Conservation (phyloP, 2,329 filamentous ascomycete species). For the Clarireedia sp. region DNA sequence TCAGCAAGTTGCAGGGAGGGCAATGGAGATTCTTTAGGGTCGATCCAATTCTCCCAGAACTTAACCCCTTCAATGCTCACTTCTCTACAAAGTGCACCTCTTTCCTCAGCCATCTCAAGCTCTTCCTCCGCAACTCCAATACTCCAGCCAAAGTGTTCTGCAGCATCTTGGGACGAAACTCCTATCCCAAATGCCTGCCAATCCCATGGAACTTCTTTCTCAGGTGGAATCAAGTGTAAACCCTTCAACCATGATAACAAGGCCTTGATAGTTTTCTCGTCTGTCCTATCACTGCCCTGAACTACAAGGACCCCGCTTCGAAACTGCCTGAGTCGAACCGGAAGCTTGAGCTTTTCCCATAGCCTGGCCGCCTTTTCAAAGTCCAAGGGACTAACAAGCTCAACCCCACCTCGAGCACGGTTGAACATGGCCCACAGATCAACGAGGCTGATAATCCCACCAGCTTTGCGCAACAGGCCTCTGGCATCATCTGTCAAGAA, state of each 20-base stretch:
- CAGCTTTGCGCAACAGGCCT: constrained; percentile 69
- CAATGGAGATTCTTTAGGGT: constrained; percentile 2
- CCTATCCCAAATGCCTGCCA: constrained; percentile 73
- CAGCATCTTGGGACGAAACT: constrained; percentile 81
- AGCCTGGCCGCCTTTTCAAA: constrained; percentile 83
- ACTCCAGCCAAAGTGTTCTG: constrained; percentile 91
- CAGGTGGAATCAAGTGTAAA: constrained; percentile 57
- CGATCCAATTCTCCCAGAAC: constrained; percentile 77
- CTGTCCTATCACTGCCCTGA: constrained; percentile 78
- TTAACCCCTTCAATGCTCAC: constrained; percentile 83
- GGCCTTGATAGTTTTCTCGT: constrained; percentile 77
- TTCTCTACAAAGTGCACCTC: constrained; percentile 78
- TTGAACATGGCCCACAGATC: constrained; percentile 96
- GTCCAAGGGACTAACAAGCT: constrained; percentile 84
- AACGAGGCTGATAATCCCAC: constrained; percentile 81
- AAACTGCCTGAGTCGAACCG: constrained; percentile 80
- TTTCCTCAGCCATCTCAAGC: constrained; percentile 93
- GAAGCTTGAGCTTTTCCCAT: constrained; percentile 82
- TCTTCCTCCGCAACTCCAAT: constrained; percentile 93
- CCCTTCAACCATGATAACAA: constrained; percentile 71
- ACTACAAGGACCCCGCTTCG: constrained; percentile 92
- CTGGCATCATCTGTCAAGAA: constrained; percentile 80
- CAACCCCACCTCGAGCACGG: constrained; percentile 82
- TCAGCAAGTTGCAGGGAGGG: constrained; percentile 6
- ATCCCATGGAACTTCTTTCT: constrained; percentile 63